Evolutionary conservation across 73 alveolate genomes (phyloP).

Genomic region (Tetrahymena thermophila): DNA sequence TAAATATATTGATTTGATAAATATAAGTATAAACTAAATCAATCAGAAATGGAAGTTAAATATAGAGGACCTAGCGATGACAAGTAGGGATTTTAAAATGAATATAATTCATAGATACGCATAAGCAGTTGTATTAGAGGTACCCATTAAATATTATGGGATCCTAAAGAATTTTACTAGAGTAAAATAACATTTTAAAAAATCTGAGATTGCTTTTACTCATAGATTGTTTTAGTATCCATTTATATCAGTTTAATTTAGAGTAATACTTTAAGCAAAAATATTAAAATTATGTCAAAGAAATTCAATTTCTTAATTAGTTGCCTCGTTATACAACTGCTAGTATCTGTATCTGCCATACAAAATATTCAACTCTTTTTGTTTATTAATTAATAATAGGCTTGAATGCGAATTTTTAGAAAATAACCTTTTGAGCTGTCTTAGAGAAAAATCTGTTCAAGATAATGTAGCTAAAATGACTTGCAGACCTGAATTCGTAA

Average conservation of each 20-base stretch:
- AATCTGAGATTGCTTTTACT: background rate
- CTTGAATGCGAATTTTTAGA: constrained; percentile 41
- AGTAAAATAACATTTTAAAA: background rate
- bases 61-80: background rate
- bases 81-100: background rate
- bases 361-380: constrained; percentile 4
- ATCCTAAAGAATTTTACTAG: background rate
- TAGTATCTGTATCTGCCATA: background rate
- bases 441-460: constrained; percentile 40
- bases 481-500: constrained; percentile 36
- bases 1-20: background rate
- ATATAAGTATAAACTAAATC: background rate
- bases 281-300: background rate
- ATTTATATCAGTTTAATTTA: background rate
- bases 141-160: background rate
- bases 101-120: background rate
- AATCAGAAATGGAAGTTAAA: background rate
- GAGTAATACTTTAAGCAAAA: background rate
- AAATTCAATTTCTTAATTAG: background rate
- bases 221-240: background rate
- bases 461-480: constrained; percentile 31
- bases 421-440: constrained; percentile 26
- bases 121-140: background rate
- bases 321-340: background rate
- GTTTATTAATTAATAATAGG: background rate